A percentile compares a stretch with the other conserved stretches of the same genome.
phyloP scores from a whole-genome alignment of 495 filamentous ascomycete species.

The Lichenothelia convexa region DNA sequence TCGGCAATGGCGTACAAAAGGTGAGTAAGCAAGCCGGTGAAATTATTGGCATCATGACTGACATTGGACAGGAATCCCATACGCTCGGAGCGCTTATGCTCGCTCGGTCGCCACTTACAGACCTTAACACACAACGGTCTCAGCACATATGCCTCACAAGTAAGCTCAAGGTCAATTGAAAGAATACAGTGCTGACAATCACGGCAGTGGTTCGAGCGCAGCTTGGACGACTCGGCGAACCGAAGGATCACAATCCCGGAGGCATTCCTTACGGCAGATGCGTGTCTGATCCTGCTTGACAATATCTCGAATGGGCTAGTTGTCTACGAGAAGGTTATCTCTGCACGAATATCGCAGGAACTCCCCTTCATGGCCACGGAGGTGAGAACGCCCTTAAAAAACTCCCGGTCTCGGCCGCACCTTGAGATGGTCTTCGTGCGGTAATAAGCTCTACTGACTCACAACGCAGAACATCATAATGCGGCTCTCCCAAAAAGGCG shows the following conservation, averaged over 20 bases:
- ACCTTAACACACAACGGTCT: conserved; percentile 49
- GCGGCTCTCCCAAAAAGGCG: conserved; percentile 57
- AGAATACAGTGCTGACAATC: no score
- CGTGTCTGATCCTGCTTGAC: conserved; percentile 59
- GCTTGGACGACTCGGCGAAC: conserved; percentile 44
- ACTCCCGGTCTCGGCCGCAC: no score
- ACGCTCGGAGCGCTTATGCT: conserved; percentile 70
- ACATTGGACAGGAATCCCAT: conserved; percentile 82
- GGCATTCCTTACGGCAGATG: conserved; percentile 65
- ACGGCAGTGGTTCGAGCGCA: conserved; percentile 73
- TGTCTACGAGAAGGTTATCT: conserved; percentile 68
- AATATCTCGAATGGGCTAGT: conserved; percentile 72
- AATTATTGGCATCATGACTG: no score
- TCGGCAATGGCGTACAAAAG: conserved; percentile 25
- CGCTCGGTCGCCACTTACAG: conserved; percentile 50
- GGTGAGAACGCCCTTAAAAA: no score
- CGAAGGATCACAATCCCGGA: conserved; percentile 61
- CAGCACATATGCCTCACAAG: conserved; percentile 57
- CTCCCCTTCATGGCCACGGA: conserved; percentile 83
- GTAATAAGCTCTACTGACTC: conserved; percentile 14
- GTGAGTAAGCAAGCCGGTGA: no score
- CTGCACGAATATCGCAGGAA: conserved; percentile 49
- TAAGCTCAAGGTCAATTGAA: no score
- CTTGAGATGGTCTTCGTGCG: no score
- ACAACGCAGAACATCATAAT: conserved; percentile 57